Base-by-base conservation (phyloP, 2,329 filamentous ascomycete species). In the Colletotrichum filicis region DNA sequence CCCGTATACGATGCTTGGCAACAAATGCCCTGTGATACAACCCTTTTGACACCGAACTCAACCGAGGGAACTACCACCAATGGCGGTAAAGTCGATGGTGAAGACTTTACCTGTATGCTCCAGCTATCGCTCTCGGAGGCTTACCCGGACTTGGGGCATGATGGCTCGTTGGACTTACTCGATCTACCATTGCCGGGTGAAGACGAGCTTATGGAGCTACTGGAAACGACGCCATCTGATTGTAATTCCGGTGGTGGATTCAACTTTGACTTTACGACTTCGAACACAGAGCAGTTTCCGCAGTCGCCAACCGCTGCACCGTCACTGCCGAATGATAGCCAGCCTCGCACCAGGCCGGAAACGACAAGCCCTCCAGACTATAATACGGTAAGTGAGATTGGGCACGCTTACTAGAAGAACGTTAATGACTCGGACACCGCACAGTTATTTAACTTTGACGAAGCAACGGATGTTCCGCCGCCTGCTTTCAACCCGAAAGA, bases 321-420 rank as follows among this genome's bases (percentile, higher is more conserved):
- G 4, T 11, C 46, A 9, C 11, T 22, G 7, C 30, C 4, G 2
- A 5, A 53, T 1, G n/a, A 53, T 1, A 24, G n/a, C 26, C 26
- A 63, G 19, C 42, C 19, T n/a, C 42, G 42, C 42, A 11, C 12
- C 8, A 58, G 26, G 16, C 32, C 53, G 2, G 46, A 64, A 16
- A 65, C 66, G 11, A 28, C 60, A 14, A 73, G 70, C 16, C 70
- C 70, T 8, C 66, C 66, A 5, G 60, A 73, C 19, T 70, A 65
- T 16, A 49, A 70, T 32, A 73, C 52, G 55, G 70, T 73, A 26
- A 2, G 66, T 28, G 12, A 37, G 28, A 2, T 1, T 12, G 8
- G 1, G 4, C 24, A 16, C 26, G 3, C 5, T 19, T 24, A 4
- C 14, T 24, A 14, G 2, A 8, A 6, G 19, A 14, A 19, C 11